phyloP scores from a whole-genome alignment of 73 alveolate genomes.

The Durusdinium trenchii region DNA sequence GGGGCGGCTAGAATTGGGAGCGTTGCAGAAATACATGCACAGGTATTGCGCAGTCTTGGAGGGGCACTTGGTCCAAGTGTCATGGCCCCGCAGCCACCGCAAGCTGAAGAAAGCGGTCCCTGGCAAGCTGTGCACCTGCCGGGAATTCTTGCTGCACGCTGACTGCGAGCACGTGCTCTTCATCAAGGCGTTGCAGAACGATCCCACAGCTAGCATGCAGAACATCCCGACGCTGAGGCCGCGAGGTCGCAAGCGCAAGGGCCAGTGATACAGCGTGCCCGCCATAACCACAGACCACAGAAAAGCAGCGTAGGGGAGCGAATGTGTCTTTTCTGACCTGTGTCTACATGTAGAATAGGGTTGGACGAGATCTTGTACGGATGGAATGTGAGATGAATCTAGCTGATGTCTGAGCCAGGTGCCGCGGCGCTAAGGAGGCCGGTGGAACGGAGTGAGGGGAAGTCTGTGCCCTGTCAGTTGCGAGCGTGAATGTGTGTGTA shows the following conservation, averaged over 20 bases:
- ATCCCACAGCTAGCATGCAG: background rate
- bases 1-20: background rate
- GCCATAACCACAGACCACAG: too few species aligned
- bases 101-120: background rate
- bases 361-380: too few species aligned
- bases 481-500: too few species aligned
- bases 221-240: background rate
- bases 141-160: conserved; percentile 20
- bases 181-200: background rate
- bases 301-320: too few species aligned
- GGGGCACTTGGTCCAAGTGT: conserved; percentile 15
- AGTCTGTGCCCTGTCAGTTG: too few species aligned
- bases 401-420: too few species aligned
- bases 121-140: conserved; percentile 24
- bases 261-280: too few species aligned
- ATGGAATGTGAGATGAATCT: too few species aligned
- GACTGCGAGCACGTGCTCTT: conserved; percentile 13
- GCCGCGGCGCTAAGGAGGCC: too few species aligned
- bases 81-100: conserved; percentile 24
- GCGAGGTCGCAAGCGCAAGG: conserved; percentile 15
- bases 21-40: background rate
- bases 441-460: too few species aligned
- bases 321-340: too few species aligned
- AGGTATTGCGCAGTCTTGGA: background rate
- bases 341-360: too few species aligned